Evolutionary conservation across 2,329 filamentous ascomycete species (phyloP).

Genomic region (Aspergillus pseudoterreus): DNA sequence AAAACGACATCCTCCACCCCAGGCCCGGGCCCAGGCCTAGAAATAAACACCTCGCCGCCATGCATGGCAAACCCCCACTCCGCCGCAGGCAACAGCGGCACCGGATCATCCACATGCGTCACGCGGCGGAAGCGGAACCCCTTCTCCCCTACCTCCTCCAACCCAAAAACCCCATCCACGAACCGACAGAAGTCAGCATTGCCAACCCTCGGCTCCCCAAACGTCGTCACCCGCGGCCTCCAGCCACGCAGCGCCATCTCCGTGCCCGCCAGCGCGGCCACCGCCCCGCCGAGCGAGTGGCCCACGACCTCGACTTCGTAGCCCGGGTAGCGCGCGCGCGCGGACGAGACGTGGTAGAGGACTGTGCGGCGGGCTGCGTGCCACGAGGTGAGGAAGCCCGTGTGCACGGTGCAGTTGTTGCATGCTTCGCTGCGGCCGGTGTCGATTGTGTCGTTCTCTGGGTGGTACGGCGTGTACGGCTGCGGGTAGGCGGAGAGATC

Average conservation of each 20-base stretch:
- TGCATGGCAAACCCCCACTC: constrained; percentile 90
- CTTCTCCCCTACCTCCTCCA: constrained; percentile 18
- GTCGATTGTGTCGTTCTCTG: constrained; percentile 40
- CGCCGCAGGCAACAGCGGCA: constrained; percentile 76
- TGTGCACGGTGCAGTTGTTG: constrained; percentile 85
- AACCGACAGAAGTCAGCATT: constrained; percentile 52
- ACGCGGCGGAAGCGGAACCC: constrained; percentile 73
- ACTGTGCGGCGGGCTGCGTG: constrained; percentile 66
- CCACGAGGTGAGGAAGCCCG: constrained; percentile 86
- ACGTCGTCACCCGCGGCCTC: constrained; percentile 78
- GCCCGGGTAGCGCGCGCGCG: constrained; percentile 60
- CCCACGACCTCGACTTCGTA: constrained; percentile 78
- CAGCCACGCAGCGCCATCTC: constrained; percentile 77
- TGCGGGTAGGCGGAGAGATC: constrained; percentile 89
- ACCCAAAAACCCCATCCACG: constrained; percentile 52
- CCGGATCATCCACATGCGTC: constrained; percentile 82
- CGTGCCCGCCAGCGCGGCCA: constrained; percentile 80
- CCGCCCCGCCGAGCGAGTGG: constrained; percentile 87
- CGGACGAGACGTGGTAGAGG: constrained; percentile 60
- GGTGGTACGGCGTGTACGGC: constrained; percentile 78
- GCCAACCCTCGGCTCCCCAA: constrained; percentile 74
- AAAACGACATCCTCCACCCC: constrained; percentile 62
- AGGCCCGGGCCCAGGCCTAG: constrained; percentile 66
- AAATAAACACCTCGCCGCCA: constrained; percentile 82
- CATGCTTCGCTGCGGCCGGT: constrained; percentile 49